Evolutionary conservation across 768 basidiomycete genomes (phyloP).

Genomic region (Xerocomus brunneocitrinus): DNA sequence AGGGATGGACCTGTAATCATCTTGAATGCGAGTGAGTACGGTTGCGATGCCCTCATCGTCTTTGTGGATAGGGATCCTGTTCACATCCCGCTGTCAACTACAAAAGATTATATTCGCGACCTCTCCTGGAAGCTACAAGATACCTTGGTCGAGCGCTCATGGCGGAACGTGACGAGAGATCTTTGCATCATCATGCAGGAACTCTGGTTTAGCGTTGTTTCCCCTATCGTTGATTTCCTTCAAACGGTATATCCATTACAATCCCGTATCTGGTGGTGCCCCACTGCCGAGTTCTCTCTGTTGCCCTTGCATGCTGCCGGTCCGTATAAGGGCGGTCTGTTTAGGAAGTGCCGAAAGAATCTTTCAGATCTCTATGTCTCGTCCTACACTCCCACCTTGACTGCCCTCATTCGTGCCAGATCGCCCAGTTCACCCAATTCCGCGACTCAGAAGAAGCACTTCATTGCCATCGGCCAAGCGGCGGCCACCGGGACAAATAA

Average conservation of each 20-base stretch:
- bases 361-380: not conserved
- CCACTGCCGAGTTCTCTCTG: not conserved
- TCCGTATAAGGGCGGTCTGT: not conserved
- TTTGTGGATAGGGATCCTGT: not conserved
- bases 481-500: not conserved
- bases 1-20: not conserved
- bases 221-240: not conserved
- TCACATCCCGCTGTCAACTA: not conserved
- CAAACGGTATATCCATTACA: not conserved
- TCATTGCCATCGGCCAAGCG: not conserved
- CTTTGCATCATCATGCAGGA: not conserved
- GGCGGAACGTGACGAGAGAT: not conserved
- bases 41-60: not conserved
- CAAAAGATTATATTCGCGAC: not conserved
- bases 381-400: not conserved
- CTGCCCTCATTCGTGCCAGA: not conserved
- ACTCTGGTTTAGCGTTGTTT: not conserved
- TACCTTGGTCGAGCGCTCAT: not conserved
- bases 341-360: not conserved
- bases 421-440: not conserved
- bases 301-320: not conserved
- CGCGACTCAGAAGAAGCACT: not conserved
- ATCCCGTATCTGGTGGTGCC: not conserved
- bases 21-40: not conserved
- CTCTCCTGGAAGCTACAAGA: not conserved